A percentile compares a stretch with the other conserved stretches of the same genome.
phyloP scores from a whole-genome alignment of 2,329 filamentous ascomycete species.

The Exophiala sideris region DNA sequence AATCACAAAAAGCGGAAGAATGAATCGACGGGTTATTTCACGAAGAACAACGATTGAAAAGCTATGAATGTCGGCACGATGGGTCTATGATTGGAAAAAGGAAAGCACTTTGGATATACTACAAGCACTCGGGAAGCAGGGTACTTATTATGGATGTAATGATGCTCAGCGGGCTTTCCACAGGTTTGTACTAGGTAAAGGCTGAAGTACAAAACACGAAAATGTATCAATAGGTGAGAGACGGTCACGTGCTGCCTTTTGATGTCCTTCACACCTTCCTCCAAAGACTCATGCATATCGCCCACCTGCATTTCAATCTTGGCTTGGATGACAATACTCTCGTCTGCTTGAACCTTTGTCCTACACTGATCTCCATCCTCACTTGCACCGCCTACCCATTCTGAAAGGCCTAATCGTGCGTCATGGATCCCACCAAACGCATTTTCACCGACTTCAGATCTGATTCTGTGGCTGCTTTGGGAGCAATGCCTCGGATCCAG shows the following conservation, averaged over 20 bases:
- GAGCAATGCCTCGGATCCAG: background rate
- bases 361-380: background rate
- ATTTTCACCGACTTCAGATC: constrained; percentile 3
- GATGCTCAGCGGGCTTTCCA: too few species aligned
- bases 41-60: constrained; percentile 32
- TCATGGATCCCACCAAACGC: constrained; percentile 12
- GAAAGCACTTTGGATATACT: constrained; percentile 15
- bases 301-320: constrained; percentile 3
- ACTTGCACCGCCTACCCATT: constrained; percentile 1
- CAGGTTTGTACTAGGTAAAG: too few species aligned
- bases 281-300: constrained; percentile 6
- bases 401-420: background rate
- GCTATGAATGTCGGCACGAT: constrained; percentile 14
- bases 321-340: background rate
- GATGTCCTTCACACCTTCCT: background rate
- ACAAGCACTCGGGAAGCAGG: too few species aligned
- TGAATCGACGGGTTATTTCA: constrained; percentile 38
- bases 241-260: constrained; percentile 4
- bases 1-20: constrained; percentile 35
- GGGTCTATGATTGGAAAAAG: constrained; percentile 25
- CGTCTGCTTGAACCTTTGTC: constrained; percentile 13
- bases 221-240: constrained; percentile 18
- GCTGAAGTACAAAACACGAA: background rate
- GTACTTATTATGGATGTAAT: too few species aligned
- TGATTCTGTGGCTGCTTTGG: background rate